These are phyloP conservation scores for Nematocida sp. DNA, from an alignment of 371 early-diverging fungal genomes.

Conservation along the genomic window DNA sequence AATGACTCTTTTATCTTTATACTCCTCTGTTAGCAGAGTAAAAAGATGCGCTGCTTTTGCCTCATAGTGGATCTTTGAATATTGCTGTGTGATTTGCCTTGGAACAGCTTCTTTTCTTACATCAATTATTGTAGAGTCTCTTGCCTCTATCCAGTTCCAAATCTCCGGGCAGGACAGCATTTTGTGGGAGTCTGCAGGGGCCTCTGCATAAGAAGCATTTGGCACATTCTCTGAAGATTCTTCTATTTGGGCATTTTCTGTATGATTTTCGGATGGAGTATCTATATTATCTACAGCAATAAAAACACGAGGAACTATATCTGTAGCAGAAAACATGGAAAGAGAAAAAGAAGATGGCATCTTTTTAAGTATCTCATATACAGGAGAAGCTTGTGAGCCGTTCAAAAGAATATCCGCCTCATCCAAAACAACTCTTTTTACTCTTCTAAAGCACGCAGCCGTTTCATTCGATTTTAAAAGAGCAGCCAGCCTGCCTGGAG, in stretches of 20 bases:
- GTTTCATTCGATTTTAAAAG: slow-evolving; percentile 73
- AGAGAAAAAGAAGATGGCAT: slow-evolving; percentile 1
- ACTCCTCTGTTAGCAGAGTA: slow-evolving; percentile 21
- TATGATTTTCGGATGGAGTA: not conserved
- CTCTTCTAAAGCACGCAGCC: slow-evolving; percentile 80
- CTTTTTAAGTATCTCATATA: slow-evolving; percentile 16
- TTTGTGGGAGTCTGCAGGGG: no score
- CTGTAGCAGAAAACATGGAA: slow-evolving; percentile 45
- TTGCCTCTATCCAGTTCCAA: slow-evolving; percentile 23
- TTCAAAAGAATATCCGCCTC: slow-evolving; percentile 96
- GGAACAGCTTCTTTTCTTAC: slow-evolving; percentile 11
- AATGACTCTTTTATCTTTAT: slow-evolving; percentile 29
- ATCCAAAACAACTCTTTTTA: slow-evolving; percentile 88
- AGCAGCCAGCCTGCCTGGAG: slow-evolving; percentile 95
- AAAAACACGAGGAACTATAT: slow-evolving; percentile 19
- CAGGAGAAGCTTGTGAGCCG: slow-evolving; percentile 68
- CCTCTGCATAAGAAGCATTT: not conserved
- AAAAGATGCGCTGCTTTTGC: slow-evolving; percentile 46
- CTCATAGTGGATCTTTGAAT: slow-evolving; percentile 33
- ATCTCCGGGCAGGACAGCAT: not conserved
- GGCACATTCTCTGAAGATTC: not conserved
- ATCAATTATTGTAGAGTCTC: slow-evolving; percentile 2
- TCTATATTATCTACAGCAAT: not conserved
- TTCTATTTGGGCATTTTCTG: not conserved
- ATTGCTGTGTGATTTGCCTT: slow-evolving; percentile 31